These are phyloP conservation scores for Isabelozyma gotoi DNA, from an alignment of 805 yeast genomes.

Conservation along the genomic window DNA sequence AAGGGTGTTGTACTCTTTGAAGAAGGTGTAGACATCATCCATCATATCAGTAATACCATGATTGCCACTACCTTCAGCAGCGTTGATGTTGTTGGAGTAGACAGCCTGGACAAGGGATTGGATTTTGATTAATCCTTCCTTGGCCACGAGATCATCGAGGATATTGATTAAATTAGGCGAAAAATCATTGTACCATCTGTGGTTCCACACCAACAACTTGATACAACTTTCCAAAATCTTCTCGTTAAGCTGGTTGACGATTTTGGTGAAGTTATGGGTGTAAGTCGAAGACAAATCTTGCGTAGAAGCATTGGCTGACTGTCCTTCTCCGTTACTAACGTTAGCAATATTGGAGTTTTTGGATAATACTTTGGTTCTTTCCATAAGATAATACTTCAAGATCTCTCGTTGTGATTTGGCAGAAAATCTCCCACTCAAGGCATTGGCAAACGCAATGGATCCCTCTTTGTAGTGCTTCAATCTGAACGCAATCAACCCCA, in stretches of 20 bases:
- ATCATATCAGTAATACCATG: conserved; percentile 59
- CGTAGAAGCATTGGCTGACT: not conserved
- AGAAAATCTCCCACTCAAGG: conserved; percentile 73
- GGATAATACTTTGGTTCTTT: conserved; percentile 36
- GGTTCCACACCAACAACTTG: conserved; percentile 93
- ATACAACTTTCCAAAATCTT: conserved; percentile 68
- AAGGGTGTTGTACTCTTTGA: conserved; percentile 43
- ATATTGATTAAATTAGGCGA: conserved; percentile 65
- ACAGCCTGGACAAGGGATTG: conserved; percentile 69
- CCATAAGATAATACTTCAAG: conserved; percentile 61
- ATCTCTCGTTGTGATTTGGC: conserved; percentile 76
- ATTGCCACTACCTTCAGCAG: conserved; percentile 28
- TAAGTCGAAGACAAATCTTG: conserved; percentile 6
- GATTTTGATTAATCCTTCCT: conserved; percentile 78
- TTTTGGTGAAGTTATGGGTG: conserved; percentile 36
- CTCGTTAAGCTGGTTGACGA: conserved; percentile 46
- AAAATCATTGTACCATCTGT: conserved; percentile 94
- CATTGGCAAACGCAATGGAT: conserved; percentile 74
- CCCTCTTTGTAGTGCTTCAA: conserved; percentile 88
- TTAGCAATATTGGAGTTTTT: conserved; percentile 20
- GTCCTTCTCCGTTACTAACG: conserved; percentile 4
- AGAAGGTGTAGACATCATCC: conserved; percentile 49
- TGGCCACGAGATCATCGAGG: conserved; percentile 60
- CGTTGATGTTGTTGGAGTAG: conserved; percentile 42
- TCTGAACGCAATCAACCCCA: conserved; percentile 83